phyloP scores from a whole-genome alignment of 805 yeast genomes.

The Lachancea kluyveri region DNA sequence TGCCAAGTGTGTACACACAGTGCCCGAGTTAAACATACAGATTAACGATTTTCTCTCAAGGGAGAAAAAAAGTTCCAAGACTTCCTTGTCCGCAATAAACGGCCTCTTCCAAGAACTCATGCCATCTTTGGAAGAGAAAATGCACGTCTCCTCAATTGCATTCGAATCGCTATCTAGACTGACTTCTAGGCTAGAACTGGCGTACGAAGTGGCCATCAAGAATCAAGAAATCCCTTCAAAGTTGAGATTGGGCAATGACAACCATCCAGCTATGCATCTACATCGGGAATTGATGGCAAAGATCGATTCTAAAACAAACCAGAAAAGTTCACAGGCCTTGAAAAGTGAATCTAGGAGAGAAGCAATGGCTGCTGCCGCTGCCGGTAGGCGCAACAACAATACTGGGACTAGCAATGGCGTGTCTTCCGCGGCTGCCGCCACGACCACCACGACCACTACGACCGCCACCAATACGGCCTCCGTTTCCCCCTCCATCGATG shows the following conservation, averaged over 20 bases:
- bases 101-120: constrained; percentile 55
- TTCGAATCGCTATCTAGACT: constrained; percentile 68
- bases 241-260: constrained; percentile 68
- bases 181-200: constrained; percentile 68
- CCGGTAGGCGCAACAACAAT: constrained; percentile 5
- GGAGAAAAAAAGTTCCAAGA: constrained; percentile 21
- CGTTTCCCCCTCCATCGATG: too few relatives aligned
- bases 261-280: constrained; percentile 80
- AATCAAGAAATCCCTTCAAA: constrained; percentile 74
- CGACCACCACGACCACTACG: constrained; percentile 5
- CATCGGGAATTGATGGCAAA: constrained; percentile 33
- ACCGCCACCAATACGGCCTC: too few relatives aligned
- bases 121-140: constrained; percentile 92
- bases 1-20: constrained; percentile 77
- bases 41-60: constrained; percentile 20
- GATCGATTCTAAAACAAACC: constrained; percentile 17
- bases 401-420: constrained; percentile 4
- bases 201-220: constrained; percentile 64
- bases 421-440: constrained; percentile 6
- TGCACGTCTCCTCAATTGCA: constrained; percentile 94
- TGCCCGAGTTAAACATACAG: constrained; percentile 53
- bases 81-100: constrained; percentile 33
- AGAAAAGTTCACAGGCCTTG: constrained; percentile 61
- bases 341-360: constrained; percentile 85
- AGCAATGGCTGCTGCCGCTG: constrained; percentile 70